Percentiles rank a stretch among this genome's conserved stretches.
phyloP scores from a whole-genome alignment of 352 stramenopile genomes.

The Phytophthora pisi region DNA sequence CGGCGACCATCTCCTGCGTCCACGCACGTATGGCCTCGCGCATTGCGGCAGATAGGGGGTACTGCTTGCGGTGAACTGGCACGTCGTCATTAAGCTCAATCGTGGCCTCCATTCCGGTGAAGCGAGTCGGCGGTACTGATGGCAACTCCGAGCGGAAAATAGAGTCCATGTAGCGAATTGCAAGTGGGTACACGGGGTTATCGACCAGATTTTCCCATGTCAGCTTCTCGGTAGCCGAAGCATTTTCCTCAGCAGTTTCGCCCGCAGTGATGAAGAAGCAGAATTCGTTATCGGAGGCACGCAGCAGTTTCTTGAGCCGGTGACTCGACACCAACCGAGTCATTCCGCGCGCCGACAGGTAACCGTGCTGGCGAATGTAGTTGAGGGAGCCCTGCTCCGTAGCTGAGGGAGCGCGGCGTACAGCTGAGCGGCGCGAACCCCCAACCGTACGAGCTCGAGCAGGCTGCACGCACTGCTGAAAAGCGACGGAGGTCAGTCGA shows the following conservation, averaged over 20 bases:
- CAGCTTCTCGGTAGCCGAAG: not conserved
- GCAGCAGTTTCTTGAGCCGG: constrained; percentile 1
- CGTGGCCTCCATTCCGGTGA: not conserved
- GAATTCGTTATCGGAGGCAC: constrained; percentile 4
- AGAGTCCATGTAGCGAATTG: not conserved
- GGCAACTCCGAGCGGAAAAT: constrained; percentile 13
- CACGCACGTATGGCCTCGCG: constrained; percentile 2
- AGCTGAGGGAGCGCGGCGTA: not conserved
- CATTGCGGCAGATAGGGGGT: not conserved
- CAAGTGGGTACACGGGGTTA: constrained; percentile 2
- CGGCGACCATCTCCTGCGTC: not conserved
- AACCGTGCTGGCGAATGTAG: not conserved
- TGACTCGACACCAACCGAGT: constrained; percentile 9
- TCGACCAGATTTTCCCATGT: not conserved
- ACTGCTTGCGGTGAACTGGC: constrained; percentile 2
- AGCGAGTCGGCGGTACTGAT: constrained; percentile 1
- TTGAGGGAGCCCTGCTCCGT: not conserved
- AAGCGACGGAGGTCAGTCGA: not conserved
- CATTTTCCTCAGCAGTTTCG: not conserved
- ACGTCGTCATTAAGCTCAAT: constrained; percentile 4
- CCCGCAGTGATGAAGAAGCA: constrained; percentile 9
- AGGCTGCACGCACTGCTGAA: not conserved
- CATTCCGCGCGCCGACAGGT: not conserved
- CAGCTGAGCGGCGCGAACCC: not conserved
- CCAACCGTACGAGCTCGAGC: not conserved